Percentiles rank a stretch among this genome's conserved stretches.
Evolutionary conservation across 2,329 filamentous ascomycete species (phyloP).

Genomic region (Aureobasidium mangrovei): DNA sequence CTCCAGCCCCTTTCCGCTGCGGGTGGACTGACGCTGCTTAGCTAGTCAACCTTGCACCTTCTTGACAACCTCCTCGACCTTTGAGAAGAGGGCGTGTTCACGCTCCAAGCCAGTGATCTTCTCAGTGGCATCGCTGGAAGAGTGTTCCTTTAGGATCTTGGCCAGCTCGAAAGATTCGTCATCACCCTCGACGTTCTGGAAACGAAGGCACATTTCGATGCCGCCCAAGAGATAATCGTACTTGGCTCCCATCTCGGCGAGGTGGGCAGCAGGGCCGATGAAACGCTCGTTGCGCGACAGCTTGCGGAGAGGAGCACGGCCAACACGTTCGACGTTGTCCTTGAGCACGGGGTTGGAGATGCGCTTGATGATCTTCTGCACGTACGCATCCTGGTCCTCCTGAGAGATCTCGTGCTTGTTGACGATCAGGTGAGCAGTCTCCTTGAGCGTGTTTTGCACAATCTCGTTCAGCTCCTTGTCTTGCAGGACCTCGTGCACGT

Average conservation of each 20-base stretch:
- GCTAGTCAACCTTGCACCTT: conserved; percentile 55
- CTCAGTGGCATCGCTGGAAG: conserved; percentile 64
- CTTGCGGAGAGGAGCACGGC: conserved; percentile 89
- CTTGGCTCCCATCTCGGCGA: conserved; percentile 70
- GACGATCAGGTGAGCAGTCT: conserved; percentile 81
- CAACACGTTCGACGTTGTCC: conserved; percentile 90
- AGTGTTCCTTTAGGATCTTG: conserved; percentile 69
- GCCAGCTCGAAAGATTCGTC: conserved; percentile 82
- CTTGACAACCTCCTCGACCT: conserved; percentile 68
- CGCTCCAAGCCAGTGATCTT: conserved; percentile 75
- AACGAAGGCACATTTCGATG: conserved; percentile 85
- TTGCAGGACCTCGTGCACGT: conserved; percentile 79
- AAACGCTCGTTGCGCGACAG: conserved; percentile 92
- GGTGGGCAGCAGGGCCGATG: conserved; percentile 80
- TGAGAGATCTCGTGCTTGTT: conserved; percentile 72
- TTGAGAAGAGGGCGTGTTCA: conserved; percentile 66
- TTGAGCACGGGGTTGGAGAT: conserved; percentile 91
- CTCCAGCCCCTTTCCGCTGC: background rate
- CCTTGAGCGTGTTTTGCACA: conserved; percentile 69
- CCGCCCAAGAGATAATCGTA: conserved; percentile 68
- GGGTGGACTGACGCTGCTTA: background rate
- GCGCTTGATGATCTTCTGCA: conserved; percentile 82
- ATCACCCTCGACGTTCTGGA: conserved; percentile 89
- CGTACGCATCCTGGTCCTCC: conserved; percentile 74
- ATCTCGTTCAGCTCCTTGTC: conserved; percentile 71